These are phyloP conservation scores for Populus tomentosa DNA, from an alignment of 441 rosid genomes.

Conservation along the genomic window DNA sequence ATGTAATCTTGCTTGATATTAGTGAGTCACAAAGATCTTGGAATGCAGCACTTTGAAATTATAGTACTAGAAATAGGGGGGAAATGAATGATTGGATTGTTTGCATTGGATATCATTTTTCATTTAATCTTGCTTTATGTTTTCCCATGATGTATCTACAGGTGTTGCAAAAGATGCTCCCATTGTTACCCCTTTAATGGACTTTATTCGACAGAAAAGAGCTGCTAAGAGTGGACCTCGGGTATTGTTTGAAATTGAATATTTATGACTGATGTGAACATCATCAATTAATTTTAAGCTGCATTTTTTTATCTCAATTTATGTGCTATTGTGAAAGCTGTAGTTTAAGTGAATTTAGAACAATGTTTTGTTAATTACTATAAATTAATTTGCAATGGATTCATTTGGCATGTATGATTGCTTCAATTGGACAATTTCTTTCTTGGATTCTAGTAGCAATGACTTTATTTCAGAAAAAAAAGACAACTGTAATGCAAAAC, in stretches of 20 bases:
- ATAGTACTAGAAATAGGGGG: neutral
- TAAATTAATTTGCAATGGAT: neutral
- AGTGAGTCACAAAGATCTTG: conserved; percentile 29
- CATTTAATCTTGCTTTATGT: conserved; percentile 6
- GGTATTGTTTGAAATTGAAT: conserved; percentile 31
- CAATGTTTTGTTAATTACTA: neutral
- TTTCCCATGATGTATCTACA: conserved; percentile 17
- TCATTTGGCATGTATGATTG: neutral
- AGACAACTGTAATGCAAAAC: neutral
- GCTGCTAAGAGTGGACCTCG: conserved; percentile 63
- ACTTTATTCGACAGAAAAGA: conserved; percentile 74
- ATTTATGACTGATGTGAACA: neutral
- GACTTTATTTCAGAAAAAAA: neutral
- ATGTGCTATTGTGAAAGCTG: neutral
- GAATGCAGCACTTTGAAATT: neutral
- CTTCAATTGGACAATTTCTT: neutral
- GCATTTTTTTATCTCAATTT: neutral
- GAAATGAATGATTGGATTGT: neutral
- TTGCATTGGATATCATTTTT: neutral
- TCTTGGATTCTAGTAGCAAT: neutral
- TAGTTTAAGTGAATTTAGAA: neutral
- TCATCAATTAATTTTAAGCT: neutral
- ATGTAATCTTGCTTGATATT: neutral
- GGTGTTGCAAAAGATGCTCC: conserved; percentile 52
- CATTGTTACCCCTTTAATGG: conserved; percentile 69